Evolutionary conservation across 73 alveolate species (phyloP), one percentile per base, ranked within the genome.

Genomic region (Uronychia binucleata): DNA sequence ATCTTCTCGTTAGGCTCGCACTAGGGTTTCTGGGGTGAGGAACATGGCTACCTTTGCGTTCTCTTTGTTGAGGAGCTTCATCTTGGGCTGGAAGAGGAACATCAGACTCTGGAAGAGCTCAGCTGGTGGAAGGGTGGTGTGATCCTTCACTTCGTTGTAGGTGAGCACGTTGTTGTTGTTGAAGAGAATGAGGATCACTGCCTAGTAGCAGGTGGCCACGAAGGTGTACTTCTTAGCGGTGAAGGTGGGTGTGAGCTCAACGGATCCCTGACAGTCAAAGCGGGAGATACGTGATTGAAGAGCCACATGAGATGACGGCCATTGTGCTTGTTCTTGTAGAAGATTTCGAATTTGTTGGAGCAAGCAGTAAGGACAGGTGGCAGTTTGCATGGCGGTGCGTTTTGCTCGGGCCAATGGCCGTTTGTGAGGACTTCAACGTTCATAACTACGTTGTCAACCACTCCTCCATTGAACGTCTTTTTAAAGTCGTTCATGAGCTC

Each of bases 401-500:
- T 59, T 60, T 93, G 91, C 46, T 93, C 95, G 31, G 97, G 95
- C 97, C 97, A 93, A 75, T 90, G 90, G 27, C 97, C 97, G 13
- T 60, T 86, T 8, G 95, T 93, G 33, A 93, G 84, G 26, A 93
- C 93, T 74, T 90, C 93, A 0, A 90, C 95, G 30, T 29, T 85
- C 31, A 93, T 77, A 11, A 75, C 88, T 34, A 93, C 86, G 1
- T 88, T 91, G 31, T 85, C 83, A 60, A 77, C 85, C 5, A 5
- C 32, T 11, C 85, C 85, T n/a, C 77, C 34, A 59, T 83, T 75
- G 1, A 27, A 31, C 27, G 76, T 80, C 82, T 33, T 33, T 84
- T 93, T 90, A 87, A 93, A 93, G 46, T 93, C 97, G 1, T 81
- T 57, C 97, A 93, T 90, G 26, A 88, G 33, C 29, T 80, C 83